Percentiles rank a stretch among this genome's conserved stretches.
Evolutionary conservation across 176 grass and related monocot genomes (phyloP).

Genomic region (Typha latifolia): DNA sequence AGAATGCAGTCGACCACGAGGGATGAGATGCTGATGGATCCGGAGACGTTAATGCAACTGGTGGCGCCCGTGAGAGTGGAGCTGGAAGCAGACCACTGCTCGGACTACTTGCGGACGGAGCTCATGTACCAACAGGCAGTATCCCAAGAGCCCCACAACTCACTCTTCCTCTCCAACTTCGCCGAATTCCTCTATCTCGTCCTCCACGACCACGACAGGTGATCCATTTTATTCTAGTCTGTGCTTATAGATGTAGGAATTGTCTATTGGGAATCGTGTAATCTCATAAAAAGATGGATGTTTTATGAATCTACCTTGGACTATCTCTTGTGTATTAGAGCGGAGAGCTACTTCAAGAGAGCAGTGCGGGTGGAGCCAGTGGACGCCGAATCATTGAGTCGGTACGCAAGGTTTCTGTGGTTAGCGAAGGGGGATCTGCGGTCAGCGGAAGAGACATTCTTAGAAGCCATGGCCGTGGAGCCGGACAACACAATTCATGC

Average conservation of each 20-base stretch:
- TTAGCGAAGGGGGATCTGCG: conserved; percentile 10
- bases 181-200: conserved; percentile 24
- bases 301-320: neutral
- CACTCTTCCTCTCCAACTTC: conserved; percentile 19
- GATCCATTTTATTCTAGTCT: neutral
- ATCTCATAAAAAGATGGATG: neutral
- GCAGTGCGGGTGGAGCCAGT: neutral
- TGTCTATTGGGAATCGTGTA: neutral
- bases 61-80: conserved; percentile 10
- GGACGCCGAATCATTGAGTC: conserved; percentile 15
- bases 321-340: neutral
- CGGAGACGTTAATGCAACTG: neutral
- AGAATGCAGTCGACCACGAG: conserved; percentile 3
- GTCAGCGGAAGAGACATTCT: conserved; percentile 17
- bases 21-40: conserved; percentile 9
- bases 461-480: conserved; percentile 18
- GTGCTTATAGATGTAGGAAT: no score
- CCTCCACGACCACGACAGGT: conserved; percentile 17
- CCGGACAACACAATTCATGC: conserved; percentile 12
- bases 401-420: conserved; percentile 20
- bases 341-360: conserved; percentile 28
- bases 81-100: conserved; percentile 3
- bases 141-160: conserved; percentile 3
- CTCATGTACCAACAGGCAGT: conserved; percentile 18
- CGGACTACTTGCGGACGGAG: conserved; percentile 21